phyloP scores from a whole-genome alignment of 2,329 filamentous ascomycete species.

The Escovopsis sp. region DNA sequence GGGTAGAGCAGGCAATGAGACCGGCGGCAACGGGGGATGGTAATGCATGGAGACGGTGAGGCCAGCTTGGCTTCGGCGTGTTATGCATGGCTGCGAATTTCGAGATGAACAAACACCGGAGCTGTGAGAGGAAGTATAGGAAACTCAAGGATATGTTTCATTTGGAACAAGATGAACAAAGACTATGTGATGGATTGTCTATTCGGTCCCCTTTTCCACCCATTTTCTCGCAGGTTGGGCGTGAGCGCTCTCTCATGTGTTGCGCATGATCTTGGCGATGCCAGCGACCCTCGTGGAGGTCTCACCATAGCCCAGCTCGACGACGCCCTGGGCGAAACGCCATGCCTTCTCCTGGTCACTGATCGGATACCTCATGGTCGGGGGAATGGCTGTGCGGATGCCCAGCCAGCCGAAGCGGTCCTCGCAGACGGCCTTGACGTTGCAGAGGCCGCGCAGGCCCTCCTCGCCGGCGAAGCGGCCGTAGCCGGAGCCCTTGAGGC shows the following conservation, averaged over 20 bases:
- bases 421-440: slow-evolving; percentile 71
- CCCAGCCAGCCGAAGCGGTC: slow-evolving; percentile 52
- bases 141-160: too few species aligned
- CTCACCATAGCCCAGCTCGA: slow-evolving; percentile 44
- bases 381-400: slow-evolving; percentile 63
- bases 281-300: slow-evolving; percentile 22
- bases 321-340: slow-evolving; percentile 45
- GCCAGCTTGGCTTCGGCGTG: background rate
- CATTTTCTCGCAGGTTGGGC: too few species aligned
- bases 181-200: too few species aligned
- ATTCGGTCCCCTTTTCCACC: too few species aligned
- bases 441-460: slow-evolving; percentile 70
- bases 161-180: too few species aligned
- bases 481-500: slow-evolving; percentile 77
- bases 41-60: slow-evolving; percentile 2
- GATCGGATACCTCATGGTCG: slow-evolving; percentile 69
- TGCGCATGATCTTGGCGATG: slow-evolving; percentile 26
- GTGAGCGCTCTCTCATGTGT: too few species aligned
- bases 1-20: slow-evolving; percentile 3
- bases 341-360: slow-evolving; percentile 45
- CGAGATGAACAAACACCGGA: too few species aligned
- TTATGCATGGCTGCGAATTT: background rate
- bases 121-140: too few species aligned
- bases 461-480: slow-evolving; percentile 87
- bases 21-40: background rate